Evolutionary conservation across 768 basidiomycete genomes (phyloP), one percentile per base, ranked within the genome.

Genomic region (Tulasnella sp.): DNA sequence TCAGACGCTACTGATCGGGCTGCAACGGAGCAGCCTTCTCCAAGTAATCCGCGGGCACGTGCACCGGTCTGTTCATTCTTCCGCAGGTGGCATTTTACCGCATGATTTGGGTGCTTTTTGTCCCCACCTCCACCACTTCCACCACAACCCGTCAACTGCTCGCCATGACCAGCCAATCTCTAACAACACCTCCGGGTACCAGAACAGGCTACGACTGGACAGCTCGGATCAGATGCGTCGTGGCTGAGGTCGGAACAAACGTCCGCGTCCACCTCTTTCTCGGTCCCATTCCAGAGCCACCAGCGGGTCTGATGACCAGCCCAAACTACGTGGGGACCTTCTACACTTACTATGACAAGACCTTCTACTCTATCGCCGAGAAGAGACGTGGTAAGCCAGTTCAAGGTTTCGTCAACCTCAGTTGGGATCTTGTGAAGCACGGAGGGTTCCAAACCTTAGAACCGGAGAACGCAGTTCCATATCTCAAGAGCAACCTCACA

Each of bases 181-280:
- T 64, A 34, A 11, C 31, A 64, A 34, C 29, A 6, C 58, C 58
- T 9, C 6, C 58, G 14, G 58, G 58, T 64, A 64, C 58, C 7
- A 64, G 12, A 34, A 71, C 29, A 31, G 38, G 38, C 17, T 71
- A 71, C 69, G 69, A 71, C n/a, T 71, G 69, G 69, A 71, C 38
- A n/a, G 69, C 69, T 39, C 69, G 69, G 36, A 39, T 71, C 36
- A 29, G 69, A 39, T 71, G 69, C 69, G 31, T 39, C 37, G 37
- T 37, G 25, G 14, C 29, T 19, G 69, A 71, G 38, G 34, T 71
- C 37, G 69, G 42, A 12, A 71, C 38, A 3, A 39, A 39, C n/a
- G 37, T 71, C 36, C 25, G 12, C 38, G 69, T 71, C 29, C 31
- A 5, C 37, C 17, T 71, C 69, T 71, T 71, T 15, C 38, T 71